Evolutionary conservation across 176 grass and related monocot genomes (phyloP).

Genomic region (Metroxylon sagu): DNA sequence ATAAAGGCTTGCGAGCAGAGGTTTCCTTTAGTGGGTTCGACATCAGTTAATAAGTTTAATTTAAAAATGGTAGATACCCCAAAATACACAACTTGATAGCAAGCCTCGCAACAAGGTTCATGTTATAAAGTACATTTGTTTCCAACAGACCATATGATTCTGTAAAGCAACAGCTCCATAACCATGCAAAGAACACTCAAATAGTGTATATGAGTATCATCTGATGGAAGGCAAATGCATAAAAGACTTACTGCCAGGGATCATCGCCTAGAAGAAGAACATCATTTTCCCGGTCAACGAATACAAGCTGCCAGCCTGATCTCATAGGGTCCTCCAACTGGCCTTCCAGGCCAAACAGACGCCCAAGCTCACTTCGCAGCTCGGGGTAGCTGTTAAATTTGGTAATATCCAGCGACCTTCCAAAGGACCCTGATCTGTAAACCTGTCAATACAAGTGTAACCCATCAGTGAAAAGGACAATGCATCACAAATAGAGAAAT

Average conservation of each 20-base stretch:
- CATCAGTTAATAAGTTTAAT: too few species aligned
- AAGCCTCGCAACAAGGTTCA: too few species aligned
- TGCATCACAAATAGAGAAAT: background rate
- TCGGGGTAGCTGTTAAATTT: conserved; percentile 77
- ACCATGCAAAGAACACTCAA: too few species aligned
- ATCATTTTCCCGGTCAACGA: conserved; percentile 92
- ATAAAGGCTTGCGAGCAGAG: too few species aligned
- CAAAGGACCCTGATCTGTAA: conserved; percentile 86
- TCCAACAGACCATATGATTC: too few species aligned
- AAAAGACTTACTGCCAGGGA: conserved; percentile 73
- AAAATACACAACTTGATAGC: too few species aligned
- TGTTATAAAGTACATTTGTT: too few species aligned
- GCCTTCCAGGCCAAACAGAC: conserved; percentile 88
- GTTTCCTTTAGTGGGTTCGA: too few species aligned
- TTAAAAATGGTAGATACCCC: too few species aligned
- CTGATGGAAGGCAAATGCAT: background rate
- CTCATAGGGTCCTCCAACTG: conserved; percentile 88
- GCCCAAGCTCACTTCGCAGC: conserved; percentile 72
- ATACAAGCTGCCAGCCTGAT: conserved; percentile 99
- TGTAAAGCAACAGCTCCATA: too few species aligned
- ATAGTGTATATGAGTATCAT: background rate
- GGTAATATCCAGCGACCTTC: conserved; percentile 88
- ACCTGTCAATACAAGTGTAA: conserved; percentile 31
- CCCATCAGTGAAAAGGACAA: background rate
- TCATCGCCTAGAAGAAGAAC: conserved; percentile 93